Conservation (phyloP, 2,329 filamentous ascomycete genomes). For the Davidsoniella eucalypti region DNA sequence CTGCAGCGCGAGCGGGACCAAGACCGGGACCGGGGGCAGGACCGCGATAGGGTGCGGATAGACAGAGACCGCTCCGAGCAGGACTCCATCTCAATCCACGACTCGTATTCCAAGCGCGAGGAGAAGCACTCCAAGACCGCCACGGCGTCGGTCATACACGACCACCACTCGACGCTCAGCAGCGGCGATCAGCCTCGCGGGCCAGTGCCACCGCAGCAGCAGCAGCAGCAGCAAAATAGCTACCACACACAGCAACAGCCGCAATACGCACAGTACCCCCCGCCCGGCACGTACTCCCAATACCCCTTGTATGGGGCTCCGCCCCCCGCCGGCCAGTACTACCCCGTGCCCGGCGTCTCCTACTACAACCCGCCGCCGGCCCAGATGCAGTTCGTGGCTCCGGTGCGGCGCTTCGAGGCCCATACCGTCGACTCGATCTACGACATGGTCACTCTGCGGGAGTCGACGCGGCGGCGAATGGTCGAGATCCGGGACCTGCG, state of each 20-base stretch:
- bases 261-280: neutral
- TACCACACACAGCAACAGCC: neutral
- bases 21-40: too few species aligned
- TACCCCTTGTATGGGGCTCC: neutral
- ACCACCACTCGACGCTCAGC: neutral
- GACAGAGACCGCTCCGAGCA: too few species aligned
- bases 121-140: too few species aligned
- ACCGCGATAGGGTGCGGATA: too few species aligned
- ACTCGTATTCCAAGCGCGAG: too few species aligned
- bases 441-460: constrained; percentile 3
- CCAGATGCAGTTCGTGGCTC: too few species aligned
- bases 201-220: neutral
- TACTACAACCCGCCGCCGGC: neutral
- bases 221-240: neutral
- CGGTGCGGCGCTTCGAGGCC: neutral
- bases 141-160: neutral
- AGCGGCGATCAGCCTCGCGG: neutral
- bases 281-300: neutral
- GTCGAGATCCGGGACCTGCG: too few species aligned
- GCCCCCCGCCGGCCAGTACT: neutral
- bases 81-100: too few species aligned
- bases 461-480: too few species aligned
- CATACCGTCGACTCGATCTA: constrained; percentile 2
- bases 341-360: neutral
- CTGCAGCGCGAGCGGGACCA: too few species aligned